Percentiles rank a stretch among this genome's conserved stretches.
These are phyloP conservation scores for Silene vulgaris DNA, from an alignment of 179 eudicot genomes.

Conservation along the genomic window DNA sequence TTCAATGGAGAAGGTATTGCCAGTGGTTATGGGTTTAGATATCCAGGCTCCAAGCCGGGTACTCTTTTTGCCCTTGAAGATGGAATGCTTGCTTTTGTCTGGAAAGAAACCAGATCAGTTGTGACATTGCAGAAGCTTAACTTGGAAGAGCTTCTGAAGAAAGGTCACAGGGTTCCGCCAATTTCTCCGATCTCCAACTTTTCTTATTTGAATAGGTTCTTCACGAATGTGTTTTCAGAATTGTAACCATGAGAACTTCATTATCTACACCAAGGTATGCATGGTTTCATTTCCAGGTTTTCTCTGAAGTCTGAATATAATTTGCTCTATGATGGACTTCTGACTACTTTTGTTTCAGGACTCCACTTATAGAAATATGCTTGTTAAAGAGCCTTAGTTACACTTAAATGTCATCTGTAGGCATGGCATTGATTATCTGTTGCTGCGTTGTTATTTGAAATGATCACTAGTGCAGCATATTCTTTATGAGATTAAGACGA, in stretches of 20 bases:
- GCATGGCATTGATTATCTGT: too few relatives aligned
- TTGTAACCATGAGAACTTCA: slow-evolving; percentile 41
- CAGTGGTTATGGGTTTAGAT: slow-evolving; percentile 73
- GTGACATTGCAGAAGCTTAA: slow-evolving; percentile 63
- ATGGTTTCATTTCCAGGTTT: background rate
- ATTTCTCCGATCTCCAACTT: slow-evolving; percentile 64
- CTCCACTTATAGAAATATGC: too few relatives aligned
- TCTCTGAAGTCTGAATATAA: background rate
- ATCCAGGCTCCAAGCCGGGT: slow-evolving; percentile 74
- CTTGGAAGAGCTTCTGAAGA: slow-evolving; percentile 59
- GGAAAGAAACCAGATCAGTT: slow-evolving; percentile 64
- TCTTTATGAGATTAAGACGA: too few relatives aligned
- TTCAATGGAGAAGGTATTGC: slow-evolving; percentile 70
- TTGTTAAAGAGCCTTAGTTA: too few relatives aligned
- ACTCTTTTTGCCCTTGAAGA: slow-evolving; percentile 51
- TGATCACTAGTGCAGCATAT: too few relatives aligned
- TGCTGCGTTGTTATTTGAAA: too few relatives aligned
- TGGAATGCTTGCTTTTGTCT: slow-evolving; percentile 61
- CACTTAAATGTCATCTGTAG: too few relatives aligned
- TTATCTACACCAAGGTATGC: slow-evolving; percentile 48
- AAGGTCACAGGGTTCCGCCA: slow-evolving; percentile 59
- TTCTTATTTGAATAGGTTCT: slow-evolving; percentile 67
- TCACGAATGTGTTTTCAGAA: slow-evolving; percentile 65
- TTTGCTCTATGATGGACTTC: too few relatives aligned
- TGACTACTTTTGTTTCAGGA: too few relatives aligned